Evolutionary conservation across 305 asterid species (phyloP).

Genomic region (Solanum hybrid): DNA sequence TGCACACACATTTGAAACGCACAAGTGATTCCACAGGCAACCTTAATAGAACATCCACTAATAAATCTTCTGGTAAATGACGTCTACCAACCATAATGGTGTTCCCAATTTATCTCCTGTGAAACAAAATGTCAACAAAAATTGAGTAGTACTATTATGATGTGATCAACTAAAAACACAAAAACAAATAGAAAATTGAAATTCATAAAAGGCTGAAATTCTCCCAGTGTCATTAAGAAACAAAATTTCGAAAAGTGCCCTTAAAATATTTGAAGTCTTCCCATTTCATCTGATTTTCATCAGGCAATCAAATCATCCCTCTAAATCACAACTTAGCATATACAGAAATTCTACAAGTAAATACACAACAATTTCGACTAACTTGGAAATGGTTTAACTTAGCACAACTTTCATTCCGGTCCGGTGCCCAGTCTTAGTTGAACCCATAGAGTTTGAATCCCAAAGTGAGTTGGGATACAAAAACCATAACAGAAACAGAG

Average conservation of each 20-base stretch:
- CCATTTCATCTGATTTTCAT: background rate
- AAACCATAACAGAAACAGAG: background rate
- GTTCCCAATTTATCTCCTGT: background rate
- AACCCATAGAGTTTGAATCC: background rate
- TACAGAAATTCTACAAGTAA: background rate
- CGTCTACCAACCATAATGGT: background rate
- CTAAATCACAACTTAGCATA: background rate
- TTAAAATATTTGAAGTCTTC: background rate
- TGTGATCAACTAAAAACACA: background rate
- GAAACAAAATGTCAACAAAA: background rate
- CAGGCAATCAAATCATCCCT: background rate
- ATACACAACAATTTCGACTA: background rate
- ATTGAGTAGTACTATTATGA: background rate
- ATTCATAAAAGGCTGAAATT: background rate
- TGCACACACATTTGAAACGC: background rate
- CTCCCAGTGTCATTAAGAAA: background rate
- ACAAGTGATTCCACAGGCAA: background rate
- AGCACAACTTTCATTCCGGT: background rate
- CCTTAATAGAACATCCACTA: background rate
- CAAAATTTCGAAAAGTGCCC: background rate
- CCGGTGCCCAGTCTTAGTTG: background rate
- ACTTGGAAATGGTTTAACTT: background rate
- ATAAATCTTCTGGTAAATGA: background rate
- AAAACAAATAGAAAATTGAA: background rate
- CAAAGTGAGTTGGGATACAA: background rate